phyloP scores from a whole-genome alignment of 2,329 filamentous ascomycete species.

The Clonostachys byssicola region DNA sequence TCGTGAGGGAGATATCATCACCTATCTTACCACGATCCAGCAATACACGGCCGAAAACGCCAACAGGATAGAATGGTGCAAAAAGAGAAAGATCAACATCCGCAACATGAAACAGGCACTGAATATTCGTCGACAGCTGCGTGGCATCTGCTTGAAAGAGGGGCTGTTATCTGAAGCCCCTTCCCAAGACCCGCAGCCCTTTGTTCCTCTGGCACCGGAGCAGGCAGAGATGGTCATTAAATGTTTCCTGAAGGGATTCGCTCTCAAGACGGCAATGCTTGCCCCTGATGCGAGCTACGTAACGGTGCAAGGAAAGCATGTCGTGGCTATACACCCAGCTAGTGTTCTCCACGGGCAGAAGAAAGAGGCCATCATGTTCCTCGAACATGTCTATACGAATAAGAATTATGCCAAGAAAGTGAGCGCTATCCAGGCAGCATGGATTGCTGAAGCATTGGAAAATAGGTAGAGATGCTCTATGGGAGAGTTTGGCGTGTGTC shows the following conservation, averaged over 20 bases:
- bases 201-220: constrained; percentile 49
- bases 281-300: constrained; percentile 58
- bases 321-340: constrained; percentile 58
- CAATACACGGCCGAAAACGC: constrained; percentile 53
- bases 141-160: constrained; percentile 48
- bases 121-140: constrained; percentile 58
- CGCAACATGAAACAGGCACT: constrained; percentile 60
- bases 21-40: constrained; percentile 60
- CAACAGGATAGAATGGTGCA: constrained; percentile 55
- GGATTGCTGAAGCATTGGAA: constrained; percentile 50
- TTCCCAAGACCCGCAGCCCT: constrained; percentile 49
- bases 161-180: constrained; percentile 41
- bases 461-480: constrained; percentile 6
- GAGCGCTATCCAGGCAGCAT: constrained; percentile 54
- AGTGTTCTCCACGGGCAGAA: constrained; percentile 60
- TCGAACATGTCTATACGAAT: constrained; percentile 62
- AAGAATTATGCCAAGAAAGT: constrained; percentile 67
- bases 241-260: constrained; percentile 60
- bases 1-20: constrained; percentile 62
- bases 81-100: constrained; percentile 48
- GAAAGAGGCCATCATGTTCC: constrained; percentile 63
- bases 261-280: constrained; percentile 55
- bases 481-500: constrained; percentile 2
- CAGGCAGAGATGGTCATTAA: constrained; percentile 49
- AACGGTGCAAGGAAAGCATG: constrained; percentile 55